A percentile compares a stretch with the other conserved stretches of the same genome.
phyloP scores from a whole-genome alignment of 352 stramenopile genomes.

The Globisporangium alternatum region DNA sequence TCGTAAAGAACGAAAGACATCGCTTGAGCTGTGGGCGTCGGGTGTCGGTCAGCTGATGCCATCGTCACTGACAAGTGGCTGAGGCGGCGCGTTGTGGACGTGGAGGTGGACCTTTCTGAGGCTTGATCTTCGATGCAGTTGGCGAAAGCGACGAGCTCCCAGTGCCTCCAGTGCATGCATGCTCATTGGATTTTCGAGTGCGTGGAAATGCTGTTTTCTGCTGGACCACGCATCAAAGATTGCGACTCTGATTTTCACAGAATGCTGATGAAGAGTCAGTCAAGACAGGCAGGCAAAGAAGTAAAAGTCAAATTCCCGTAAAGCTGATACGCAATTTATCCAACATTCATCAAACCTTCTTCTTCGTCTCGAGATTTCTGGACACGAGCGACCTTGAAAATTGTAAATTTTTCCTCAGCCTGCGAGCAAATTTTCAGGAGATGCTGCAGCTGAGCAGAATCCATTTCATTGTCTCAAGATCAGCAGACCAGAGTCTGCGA shows the following conservation, averaged over 20 bases:
- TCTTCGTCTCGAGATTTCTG: neutral
- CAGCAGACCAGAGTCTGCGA: conserved; percentile 43
- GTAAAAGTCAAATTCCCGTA: neutral
- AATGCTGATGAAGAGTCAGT: neutral
- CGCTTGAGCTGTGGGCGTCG: neutral
- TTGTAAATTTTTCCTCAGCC: neutral
- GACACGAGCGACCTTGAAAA: neutral
- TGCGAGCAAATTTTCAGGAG: neutral
- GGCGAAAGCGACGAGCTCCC: neutral
- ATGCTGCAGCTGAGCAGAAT: neutral
- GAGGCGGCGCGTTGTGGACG: neutral
- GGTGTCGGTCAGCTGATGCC: neutral
- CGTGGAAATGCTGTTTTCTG: neutral
- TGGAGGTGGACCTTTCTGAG: neutral
- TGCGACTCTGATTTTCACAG: neutral
- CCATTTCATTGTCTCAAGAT: conserved; percentile 7
- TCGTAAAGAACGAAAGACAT: neutral
- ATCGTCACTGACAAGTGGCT: neutral
- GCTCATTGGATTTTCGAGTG: neutral
- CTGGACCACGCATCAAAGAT: neutral
- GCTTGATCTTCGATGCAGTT: no score
- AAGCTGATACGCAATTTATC: neutral
- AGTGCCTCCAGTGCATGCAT: neutral
- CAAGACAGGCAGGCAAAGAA: neutral
- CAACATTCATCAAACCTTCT: neutral